Evolutionary conservation across 2,329 filamentous ascomycete genomes (phyloP).

Genomic region (Pseudomassariella vexata): DNA sequence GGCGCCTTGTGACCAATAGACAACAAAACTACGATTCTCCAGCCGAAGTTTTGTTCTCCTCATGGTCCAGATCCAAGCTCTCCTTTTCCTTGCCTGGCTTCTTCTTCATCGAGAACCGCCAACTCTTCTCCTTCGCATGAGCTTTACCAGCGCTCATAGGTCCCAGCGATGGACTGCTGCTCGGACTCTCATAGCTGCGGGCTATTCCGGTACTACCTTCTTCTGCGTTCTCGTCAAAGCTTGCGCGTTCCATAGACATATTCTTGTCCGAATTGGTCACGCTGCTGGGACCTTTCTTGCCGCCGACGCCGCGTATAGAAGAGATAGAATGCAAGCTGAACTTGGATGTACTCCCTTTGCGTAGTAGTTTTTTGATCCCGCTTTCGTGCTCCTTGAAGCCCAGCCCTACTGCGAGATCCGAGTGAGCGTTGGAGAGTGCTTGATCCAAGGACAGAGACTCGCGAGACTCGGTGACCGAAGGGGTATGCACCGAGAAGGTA

Average conservation of each 20-base stretch:
- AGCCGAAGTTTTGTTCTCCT: too few species aligned
- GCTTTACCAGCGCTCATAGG: slow-evolving; percentile 37
- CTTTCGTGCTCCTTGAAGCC: slow-evolving; percentile 47
- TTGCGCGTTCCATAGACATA: slow-evolving; percentile 48
- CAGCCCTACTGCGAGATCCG: slow-evolving; percentile 40
- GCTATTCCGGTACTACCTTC: slow-evolving; percentile 31
- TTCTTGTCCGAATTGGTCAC: slow-evolving; percentile 53
- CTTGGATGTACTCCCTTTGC: slow-evolving; percentile 61
- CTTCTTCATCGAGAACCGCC: slow-evolving; percentile 56
- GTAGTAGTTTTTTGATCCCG: slow-evolving; percentile 54
- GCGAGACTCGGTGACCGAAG: slow-evolving; percentile 54
- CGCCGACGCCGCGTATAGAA: slow-evolving; percentile 39
- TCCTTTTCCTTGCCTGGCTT: slow-evolving; percentile 50
- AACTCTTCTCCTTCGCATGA: slow-evolving; percentile 39
- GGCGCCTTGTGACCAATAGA: too few species aligned
- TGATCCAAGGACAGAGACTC: slow-evolving; percentile 53
- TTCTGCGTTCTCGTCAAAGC: slow-evolving; percentile 50
- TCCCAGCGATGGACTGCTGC: slow-evolving; percentile 51
- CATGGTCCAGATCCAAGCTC: slow-evolving; percentile 46
- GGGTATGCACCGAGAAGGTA: slow-evolving; percentile 50
- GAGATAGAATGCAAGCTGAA: slow-evolving; percentile 52
- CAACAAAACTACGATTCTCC: too few species aligned
- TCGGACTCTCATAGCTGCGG: slow-evolving; percentile 50
- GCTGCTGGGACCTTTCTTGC: slow-evolving; percentile 55
- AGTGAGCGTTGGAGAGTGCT: slow-evolving; percentile 50